Conservation (phyloP, 2,329 filamentous ascomycete genomes). For the Penicillium nordicum region DNA sequence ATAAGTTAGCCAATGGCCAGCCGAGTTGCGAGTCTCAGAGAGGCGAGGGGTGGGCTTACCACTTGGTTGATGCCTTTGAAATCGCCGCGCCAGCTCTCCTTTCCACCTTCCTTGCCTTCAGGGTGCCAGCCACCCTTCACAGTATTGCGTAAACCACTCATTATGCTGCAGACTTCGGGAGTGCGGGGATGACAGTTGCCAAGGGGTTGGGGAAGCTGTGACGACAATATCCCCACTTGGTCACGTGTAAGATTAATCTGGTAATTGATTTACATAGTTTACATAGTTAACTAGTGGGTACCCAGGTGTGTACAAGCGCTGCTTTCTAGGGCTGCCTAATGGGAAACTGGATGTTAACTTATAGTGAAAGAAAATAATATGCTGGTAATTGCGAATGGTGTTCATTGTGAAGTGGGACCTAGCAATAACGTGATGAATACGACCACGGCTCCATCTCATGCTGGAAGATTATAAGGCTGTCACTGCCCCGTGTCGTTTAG, state of each 20-base stretch:
- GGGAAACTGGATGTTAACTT: too few species aligned
- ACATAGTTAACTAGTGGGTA: neutral
- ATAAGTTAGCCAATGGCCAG: slow-evolving; percentile 14
- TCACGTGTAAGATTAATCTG: neutral
- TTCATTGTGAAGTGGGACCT: too few species aligned
- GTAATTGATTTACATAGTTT: neutral
- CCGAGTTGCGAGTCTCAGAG: slow-evolving; percentile 2
- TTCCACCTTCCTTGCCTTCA: slow-evolving; percentile 51
- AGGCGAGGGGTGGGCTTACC: slow-evolving; percentile 36
- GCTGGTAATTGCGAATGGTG: too few species aligned
- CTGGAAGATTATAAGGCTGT: too few species aligned
- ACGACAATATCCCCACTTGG: slow-evolving; percentile 1
- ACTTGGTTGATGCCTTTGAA: slow-evolving; percentile 58
- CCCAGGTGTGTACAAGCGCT: neutral
- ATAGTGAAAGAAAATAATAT: too few species aligned
- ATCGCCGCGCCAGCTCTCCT: slow-evolving; percentile 54
- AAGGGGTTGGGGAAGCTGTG: neutral
- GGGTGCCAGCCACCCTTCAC: slow-evolving; percentile 55
- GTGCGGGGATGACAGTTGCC: slow-evolving; percentile 1
- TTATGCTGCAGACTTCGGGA: slow-evolving; percentile 21
- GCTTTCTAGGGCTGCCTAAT: too few species aligned
- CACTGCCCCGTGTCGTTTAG: too few species aligned
- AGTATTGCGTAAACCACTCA: slow-evolving; percentile 48
- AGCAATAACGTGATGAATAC: too few species aligned
- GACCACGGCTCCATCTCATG: too few species aligned